Percentiles rank a stretch among this genome's conserved stretches.
These are phyloP conservation scores for Blastobotrys peoriensis DNA, from an alignment of 805 yeast genomes.

Conservation along the genomic window DNA sequence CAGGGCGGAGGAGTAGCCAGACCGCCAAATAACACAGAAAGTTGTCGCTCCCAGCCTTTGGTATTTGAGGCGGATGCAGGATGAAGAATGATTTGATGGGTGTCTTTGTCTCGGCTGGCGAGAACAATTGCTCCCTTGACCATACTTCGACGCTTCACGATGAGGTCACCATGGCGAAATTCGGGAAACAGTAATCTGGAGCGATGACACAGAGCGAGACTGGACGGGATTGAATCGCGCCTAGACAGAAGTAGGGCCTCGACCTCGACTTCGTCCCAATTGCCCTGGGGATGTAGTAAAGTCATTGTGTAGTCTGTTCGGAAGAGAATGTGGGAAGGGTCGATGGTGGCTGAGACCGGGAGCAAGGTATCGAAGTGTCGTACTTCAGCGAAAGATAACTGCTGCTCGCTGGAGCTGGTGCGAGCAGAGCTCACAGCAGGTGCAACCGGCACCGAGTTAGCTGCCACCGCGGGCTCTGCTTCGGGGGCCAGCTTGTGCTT, in stretches of 20 bases:
- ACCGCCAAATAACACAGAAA: background rate
- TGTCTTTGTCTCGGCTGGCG: constrained; percentile 6
- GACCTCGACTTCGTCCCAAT: constrained; percentile 6
- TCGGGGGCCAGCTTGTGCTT: background rate
- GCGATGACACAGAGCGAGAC: constrained; percentile 16
- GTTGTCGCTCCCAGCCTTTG: background rate
- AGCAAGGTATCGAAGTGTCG: constrained; percentile 15
- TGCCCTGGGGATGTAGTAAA: constrained; percentile 11
- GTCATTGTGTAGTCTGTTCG: constrained; percentile 15
- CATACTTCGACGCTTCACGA: background rate
- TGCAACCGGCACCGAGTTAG: background rate
- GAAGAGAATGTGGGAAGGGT: constrained; percentile 10
- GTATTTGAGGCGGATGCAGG: background rate
- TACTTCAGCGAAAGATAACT: constrained; percentile 14
- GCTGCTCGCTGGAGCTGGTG: too few species aligned
- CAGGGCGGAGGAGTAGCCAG: background rate
- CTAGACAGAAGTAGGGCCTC: constrained; percentile 14
- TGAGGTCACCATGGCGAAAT: background rate
- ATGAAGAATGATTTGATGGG: background rate
- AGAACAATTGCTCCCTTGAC: constrained; percentile 1
- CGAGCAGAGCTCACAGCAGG: too few species aligned
- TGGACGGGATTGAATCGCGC: constrained; percentile 2
- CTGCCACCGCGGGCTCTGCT: background rate
- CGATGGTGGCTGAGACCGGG: constrained; percentile 16
- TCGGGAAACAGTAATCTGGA: background rate